A percentile compares a stretch with the other conserved stretches of the same genome.
Conservation (phyloP, 352 stramenopile genomes). For the Pythium phragmitis region DNA sequence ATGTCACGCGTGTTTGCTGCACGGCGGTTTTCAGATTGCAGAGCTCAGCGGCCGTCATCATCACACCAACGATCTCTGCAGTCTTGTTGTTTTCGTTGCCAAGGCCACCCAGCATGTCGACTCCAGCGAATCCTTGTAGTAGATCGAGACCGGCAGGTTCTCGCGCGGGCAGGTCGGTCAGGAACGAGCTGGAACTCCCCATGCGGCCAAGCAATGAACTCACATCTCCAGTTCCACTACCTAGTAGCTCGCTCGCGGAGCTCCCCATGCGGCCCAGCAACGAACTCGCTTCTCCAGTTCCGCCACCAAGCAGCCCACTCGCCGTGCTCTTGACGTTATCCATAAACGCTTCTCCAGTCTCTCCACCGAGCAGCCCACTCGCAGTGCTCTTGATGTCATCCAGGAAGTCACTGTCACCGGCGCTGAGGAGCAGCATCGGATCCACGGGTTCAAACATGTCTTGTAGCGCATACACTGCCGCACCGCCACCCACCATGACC, state of each 20-base stretch:
- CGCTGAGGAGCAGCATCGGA: constrained; percentile 4
- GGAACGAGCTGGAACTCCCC: neutral
- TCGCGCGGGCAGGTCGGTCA: neutral
- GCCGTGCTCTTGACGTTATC: too few species aligned
- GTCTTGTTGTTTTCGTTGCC: constrained; percentile 1
- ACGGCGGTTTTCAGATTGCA: neutral
- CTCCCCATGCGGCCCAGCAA: neutral
- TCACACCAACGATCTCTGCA: neutral
- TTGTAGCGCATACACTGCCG: constrained; percentile 11
- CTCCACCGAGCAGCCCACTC: neutral
- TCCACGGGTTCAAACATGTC: constrained; percentile 15
- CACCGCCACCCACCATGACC: constrained; percentile 11
- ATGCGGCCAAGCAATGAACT: neutral
- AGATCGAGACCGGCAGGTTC: neutral
- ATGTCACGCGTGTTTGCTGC: constrained; percentile 5
- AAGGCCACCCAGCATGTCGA: neutral
- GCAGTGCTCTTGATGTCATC: neutral
- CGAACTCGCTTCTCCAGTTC: neutral
- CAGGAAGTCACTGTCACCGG: constrained; percentile 5
- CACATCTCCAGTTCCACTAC: neutral
- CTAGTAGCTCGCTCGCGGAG: too few species aligned
- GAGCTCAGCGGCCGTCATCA: constrained; percentile 3
- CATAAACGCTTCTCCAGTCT: too few species aligned
- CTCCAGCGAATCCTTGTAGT: neutral
- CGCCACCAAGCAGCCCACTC: too few species aligned